A percentile compares a stretch with the other conserved stretches of the same genome.
Conservation (phyloP, 108 stramenopile genomes). For the Skeletonema potamos region DNA sequence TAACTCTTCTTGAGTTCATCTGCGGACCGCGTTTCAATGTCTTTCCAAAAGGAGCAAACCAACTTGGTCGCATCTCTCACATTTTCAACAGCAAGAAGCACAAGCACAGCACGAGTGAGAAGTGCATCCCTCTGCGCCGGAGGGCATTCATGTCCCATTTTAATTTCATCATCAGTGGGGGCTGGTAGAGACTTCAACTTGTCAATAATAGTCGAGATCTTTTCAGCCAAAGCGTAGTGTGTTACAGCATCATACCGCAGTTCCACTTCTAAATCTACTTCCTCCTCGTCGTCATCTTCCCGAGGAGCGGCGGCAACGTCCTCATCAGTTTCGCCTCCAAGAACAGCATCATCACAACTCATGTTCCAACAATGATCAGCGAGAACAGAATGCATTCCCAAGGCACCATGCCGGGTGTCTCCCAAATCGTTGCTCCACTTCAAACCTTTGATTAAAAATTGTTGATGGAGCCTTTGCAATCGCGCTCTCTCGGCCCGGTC, state of each 20-base stretch:
- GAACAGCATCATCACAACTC: conserved; percentile 40
- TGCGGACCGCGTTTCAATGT: conserved; percentile 60
- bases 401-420: conserved; percentile 54
- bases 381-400: conserved; percentile 61
- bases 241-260: conserved; percentile 75
- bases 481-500: conserved; percentile 52
- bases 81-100: conserved; percentile 74
- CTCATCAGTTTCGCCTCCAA: conserved; percentile 11
- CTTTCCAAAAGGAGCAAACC: conserved; percentile 46
- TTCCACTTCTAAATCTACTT: conserved; percentile 52
- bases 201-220: conserved; percentile 56
- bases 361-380: conserved; percentile 71
- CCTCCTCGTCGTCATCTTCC: conserved; percentile 49
- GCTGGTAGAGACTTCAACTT: conserved; percentile 67
- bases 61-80: conserved; percentile 71
- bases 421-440: conserved; percentile 81
- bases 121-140: conserved; percentile 80
- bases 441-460: conserved; percentile 62
- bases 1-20: conserved; percentile 71
- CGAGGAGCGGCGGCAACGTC: conserved; percentile 5
- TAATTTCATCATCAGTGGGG: conserved; percentile 70
- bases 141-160: conserved; percentile 69
- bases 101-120: conserved; percentile 76
- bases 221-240: conserved; percentile 78
- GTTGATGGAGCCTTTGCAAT: conserved; percentile 71